A percentile compares a stretch with the other conserved stretches of the same genome.
Conservation (phyloP, 495 filamentous ascomycete genomes). For the Penicillium diatomitis region DNA sequence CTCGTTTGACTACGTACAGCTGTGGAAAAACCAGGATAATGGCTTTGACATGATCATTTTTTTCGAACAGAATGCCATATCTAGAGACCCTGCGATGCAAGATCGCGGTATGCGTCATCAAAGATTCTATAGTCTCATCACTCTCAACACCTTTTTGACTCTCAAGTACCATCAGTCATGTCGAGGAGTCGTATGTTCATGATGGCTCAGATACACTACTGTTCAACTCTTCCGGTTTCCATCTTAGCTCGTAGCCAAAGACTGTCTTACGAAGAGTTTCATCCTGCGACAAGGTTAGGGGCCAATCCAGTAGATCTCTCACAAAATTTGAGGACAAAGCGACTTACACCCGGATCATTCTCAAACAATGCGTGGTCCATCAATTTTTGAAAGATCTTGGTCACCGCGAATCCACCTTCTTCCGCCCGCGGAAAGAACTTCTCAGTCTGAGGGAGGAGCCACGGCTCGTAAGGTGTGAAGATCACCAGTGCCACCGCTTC, state of each 20-base stretch:
- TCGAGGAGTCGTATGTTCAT: constrained; percentile 10
- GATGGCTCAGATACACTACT: constrained; percentile 1
- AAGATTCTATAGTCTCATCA: background rate
- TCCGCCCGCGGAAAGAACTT: constrained; percentile 72
- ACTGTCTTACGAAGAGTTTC: constrained; percentile 68
- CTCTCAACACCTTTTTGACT: constrained; percentile 6
- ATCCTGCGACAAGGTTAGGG: constrained; percentile 36
- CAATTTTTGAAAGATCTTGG: constrained; percentile 69
- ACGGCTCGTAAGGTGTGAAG: constrained; percentile 88
- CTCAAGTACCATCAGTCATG: constrained; percentile 14
- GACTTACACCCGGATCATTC: constrained; percentile 63
- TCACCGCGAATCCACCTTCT: constrained; percentile 58
- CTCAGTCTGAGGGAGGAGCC: constrained; percentile 75
- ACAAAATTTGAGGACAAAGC: too few species aligned
- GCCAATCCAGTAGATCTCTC: too few species aligned
- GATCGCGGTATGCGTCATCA: too few species aligned
- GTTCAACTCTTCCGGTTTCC: constrained; percentile 24
- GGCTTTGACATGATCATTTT: background rate
- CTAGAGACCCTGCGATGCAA: too few species aligned
- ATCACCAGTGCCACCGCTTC: constrained; percentile 68
- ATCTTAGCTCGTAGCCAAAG: constrained; percentile 62
- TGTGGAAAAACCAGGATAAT: too few species aligned
- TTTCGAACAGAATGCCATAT: background rate
- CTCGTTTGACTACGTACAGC: too few species aligned
- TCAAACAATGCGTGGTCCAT: constrained; percentile 83